A percentile compares a stretch with the other conserved stretches of the same genome.
These are phyloP conservation scores for Trichoderma endophyticum DNA, from an alignment of 2,329 filamentous ascomycete genomes.

Conservation along the genomic window DNA sequence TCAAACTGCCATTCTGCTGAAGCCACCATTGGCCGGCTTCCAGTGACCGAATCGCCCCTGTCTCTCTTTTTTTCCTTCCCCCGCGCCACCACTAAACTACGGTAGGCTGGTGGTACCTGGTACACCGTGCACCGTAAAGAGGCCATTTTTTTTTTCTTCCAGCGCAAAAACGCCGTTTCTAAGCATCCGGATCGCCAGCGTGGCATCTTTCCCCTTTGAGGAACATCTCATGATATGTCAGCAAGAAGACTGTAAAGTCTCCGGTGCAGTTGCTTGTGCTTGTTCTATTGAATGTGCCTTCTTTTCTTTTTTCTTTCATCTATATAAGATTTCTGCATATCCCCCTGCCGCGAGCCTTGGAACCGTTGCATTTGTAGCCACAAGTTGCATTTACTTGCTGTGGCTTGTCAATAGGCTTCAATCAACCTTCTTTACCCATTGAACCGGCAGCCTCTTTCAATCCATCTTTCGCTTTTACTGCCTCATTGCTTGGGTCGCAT, in stretches of 20 bases:
- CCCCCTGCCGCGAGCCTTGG: background rate
- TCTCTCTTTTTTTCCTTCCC: background rate
- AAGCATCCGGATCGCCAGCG: constrained; percentile 22
- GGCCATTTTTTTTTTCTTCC: background rate
- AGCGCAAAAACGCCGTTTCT: background rate
- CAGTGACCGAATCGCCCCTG: background rate
- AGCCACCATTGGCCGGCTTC: background rate
- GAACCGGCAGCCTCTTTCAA: background rate
- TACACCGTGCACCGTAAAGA: background rate
- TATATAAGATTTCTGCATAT: constrained; percentile 3
- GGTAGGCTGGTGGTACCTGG: constrained; percentile 1
- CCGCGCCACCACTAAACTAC: constrained; percentile 5
- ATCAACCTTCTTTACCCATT: background rate
- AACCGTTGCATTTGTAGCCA: background rate
- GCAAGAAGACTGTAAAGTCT: constrained; percentile 1
- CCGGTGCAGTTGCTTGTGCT: background rate
- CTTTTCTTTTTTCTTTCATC: background rate
- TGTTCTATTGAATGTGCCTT: background rate
- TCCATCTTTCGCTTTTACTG: background rate
- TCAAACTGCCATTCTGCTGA: background rate
- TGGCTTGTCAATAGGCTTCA: constrained; percentile 7
- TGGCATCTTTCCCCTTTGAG: constrained; percentile 24
- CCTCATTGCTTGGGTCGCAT: background rate
- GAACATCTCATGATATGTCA: constrained; percentile 19
- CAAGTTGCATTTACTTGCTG: constrained; percentile 1